Evolutionary conservation across 2,329 filamentous ascomycete species (phyloP).

Genomic region (Aspergillus ruber): DNA sequence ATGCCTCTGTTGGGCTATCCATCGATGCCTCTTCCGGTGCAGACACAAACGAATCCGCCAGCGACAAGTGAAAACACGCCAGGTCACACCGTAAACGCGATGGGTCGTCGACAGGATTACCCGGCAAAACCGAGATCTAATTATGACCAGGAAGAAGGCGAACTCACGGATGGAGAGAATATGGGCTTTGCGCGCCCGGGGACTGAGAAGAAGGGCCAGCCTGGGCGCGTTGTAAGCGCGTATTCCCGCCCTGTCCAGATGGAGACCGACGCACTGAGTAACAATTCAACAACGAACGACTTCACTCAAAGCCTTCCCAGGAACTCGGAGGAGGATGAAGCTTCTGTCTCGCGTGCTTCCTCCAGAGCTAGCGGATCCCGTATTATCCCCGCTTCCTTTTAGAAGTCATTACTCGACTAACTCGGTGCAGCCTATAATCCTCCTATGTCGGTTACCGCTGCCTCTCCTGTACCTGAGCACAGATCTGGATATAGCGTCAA

Average conservation of each 20-base stretch:
- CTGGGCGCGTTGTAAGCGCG: background rate
- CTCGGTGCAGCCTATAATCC: conserved; percentile 28
- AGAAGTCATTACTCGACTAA: conserved; percentile 12
- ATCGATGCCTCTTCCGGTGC: conserved; percentile 11
- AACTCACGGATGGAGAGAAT: conserved; percentile 64
- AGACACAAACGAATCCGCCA: conserved; percentile 5
- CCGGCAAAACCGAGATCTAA: conserved; percentile 28
- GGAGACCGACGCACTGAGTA: background rate
- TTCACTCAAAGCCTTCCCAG: background rate
- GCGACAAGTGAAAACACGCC: conserved; percentile 4
- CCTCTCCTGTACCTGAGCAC: conserved; percentile 9
- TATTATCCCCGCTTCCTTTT: conserved; percentile 11
- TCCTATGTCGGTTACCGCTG: conserved; percentile 20
- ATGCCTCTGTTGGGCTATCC: conserved; percentile 18
- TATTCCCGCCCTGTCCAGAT: background rate
- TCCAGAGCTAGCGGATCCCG: conserved; percentile 28
- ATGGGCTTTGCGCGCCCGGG: background rate
- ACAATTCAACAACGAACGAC: background rate
- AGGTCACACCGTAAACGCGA: background rate
- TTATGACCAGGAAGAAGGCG: conserved; percentile 62
- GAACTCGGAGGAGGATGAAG: conserved; percentile 20
- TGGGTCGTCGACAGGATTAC: background rate
- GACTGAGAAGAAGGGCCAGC: background rate
- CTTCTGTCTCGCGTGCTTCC: conserved; percentile 13
- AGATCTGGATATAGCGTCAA: conserved; percentile 5